Conservation (phyloP, 345 rosid genomes). For the Erodium maritimum region DNA sequence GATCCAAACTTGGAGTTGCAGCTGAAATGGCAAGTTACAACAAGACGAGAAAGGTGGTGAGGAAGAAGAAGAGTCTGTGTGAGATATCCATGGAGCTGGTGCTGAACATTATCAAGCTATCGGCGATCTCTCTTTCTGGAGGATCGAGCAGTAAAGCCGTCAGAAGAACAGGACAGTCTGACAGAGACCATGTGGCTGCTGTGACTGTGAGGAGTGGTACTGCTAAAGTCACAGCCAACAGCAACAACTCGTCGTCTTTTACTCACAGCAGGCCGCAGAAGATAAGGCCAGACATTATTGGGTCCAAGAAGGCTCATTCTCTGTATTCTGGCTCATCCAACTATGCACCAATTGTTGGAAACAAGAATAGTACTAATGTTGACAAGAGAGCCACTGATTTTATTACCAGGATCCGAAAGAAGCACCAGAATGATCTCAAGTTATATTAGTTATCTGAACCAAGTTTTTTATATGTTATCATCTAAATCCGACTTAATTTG, state of each 20-base stretch:
- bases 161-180: constrained; percentile 2
- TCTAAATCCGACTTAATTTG: too few species aligned
- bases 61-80: constrained; percentile 9
- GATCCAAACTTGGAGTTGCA: too few species aligned
- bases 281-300: neutral
- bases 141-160: neutral
- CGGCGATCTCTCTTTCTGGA: constrained; percentile 14
- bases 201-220: neutral
- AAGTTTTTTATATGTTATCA: neutral
- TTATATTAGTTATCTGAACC: neutral
- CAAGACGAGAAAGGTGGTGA: neutral
- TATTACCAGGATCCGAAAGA: constrained; percentile 6
- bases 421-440: neutral
- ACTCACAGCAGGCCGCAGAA: neutral
- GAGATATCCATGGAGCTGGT: constrained; percentile 17
- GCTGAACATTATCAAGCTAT: constrained; percentile 10
- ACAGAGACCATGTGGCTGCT: neutral
- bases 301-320: too few species aligned
- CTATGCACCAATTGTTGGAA: too few species aligned
- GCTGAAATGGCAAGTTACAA: too few species aligned
- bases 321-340: too few species aligned
- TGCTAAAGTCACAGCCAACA: neutral
- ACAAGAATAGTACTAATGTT: constrained; percentile 3
- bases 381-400: constrained; percentile 10
- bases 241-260: neutral